A percentile compares a stretch with the other conserved stretches of the same genome.
Evolutionary conservation across 192 early-diverging fungal genomes (phyloP).

Genomic region (Phycomyces nitens): DNA sequence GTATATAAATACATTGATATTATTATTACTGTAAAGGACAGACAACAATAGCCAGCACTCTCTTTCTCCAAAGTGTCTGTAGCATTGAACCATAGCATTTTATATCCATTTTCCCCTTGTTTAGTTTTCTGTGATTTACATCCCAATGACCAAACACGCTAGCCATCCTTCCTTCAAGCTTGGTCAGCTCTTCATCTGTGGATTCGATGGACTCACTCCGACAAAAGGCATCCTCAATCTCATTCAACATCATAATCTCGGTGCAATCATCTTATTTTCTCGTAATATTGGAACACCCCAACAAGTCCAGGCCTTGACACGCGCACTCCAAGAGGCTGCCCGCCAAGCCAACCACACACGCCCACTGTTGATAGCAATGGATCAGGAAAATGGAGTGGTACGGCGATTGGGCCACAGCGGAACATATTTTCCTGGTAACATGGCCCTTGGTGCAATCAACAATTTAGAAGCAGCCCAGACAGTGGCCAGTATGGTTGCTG

Average conservation of each 20-base stretch:
- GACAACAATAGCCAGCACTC: too few species aligned
- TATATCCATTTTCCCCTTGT: too few species aligned
- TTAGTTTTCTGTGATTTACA: too few species aligned
- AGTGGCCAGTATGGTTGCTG: conserved; percentile 26
- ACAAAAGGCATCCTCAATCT: conserved; percentile 34
- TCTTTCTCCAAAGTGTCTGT: too few species aligned
- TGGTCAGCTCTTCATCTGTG: conserved; percentile 35
- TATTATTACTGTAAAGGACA: too few species aligned
- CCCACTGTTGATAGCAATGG: conserved; percentile 34
- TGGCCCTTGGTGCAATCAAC: conserved; percentile 35
- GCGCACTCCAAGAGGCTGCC: conserved; percentile 26
- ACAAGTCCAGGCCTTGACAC: conserved; percentile 26
- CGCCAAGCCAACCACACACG: conserved; percentile 29
- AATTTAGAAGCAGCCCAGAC: conserved; percentile 17
- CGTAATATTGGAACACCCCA: conserved; percentile 32
- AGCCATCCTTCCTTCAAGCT: background rate
- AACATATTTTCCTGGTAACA: conserved; percentile 40
- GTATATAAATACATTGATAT: too few species aligned
- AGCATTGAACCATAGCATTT: too few species aligned
- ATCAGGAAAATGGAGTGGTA: conserved; percentile 42
- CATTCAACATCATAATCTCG: conserved; percentile 33
- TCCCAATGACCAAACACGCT: too few species aligned
- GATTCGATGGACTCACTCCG: conserved; percentile 30
- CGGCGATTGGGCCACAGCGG: conserved; percentile 31
- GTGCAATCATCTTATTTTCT: conserved; percentile 37